Evolutionary conservation across 2,329 filamentous ascomycete genomes (phyloP), one percentile per base, ranked within the genome.

Genomic region (Cladosporium colombiae): DNA sequence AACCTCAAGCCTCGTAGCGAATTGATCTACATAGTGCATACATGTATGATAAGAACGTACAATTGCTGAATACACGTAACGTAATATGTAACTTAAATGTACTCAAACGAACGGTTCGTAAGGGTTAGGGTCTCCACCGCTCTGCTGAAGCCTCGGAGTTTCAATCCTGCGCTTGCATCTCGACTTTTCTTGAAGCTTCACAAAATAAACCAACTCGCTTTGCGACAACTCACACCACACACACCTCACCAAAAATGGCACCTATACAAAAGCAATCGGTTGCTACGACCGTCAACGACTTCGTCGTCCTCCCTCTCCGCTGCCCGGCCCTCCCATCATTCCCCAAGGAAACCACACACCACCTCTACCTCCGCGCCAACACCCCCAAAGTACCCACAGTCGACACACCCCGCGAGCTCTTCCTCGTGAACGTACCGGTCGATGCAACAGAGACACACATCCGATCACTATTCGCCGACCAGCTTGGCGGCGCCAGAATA

Each of bases 361-460:
- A 93, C 79, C 82, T 98, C 73, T 97, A 97, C 80, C 80, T 98
- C 64, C 91, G 92, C 70, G 88, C 88, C 64, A 93, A 98, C 78
- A 85, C 89, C 55, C 93, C 94, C 67, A 92, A 90, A 79, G 85
- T 91, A 49, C 88, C 91, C 16, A 90, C 90, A 8, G 83, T 85
- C 64, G 85, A 91, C 77, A 90, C 94, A 72, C 81, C 87, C 18
- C 89, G 93, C 71, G 93, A 91, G 68, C 84, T 99, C 21, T 99
- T 97, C 79, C 76, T 96, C n/a, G 91, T 93, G 69, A 98, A 99
- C 74, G 81, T 96, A 0, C 95, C 95, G 7, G 83, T 90, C 68
- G 93, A 97, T 75, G 89, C 92, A 66, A 96, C 92, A 5, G 89
- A 92, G 65, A 78, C 83, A 1, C 91, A 93, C 72, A 84, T 98